Evolutionary conservation across 352 stramenopile genomes (phyloP).

Genomic region (Phytophthora sp.): DNA sequence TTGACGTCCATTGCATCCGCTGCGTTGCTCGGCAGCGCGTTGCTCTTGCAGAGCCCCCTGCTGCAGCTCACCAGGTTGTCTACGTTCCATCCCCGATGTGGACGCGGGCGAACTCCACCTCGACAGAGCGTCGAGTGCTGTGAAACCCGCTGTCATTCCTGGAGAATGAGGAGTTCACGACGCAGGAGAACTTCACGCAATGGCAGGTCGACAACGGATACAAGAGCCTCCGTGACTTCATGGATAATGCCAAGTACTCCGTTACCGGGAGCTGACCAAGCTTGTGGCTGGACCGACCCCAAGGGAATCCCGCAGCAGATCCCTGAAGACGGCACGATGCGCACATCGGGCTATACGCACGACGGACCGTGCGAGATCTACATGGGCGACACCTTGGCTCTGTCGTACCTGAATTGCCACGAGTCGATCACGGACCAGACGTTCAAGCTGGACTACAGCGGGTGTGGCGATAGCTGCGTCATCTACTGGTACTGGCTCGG

Average conservation of each 20-base stretch:
- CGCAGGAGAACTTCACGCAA: slow-evolving; percentile 40
- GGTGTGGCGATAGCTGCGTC: slow-evolving; percentile 34
- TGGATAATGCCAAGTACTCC: slow-evolving; percentile 40
- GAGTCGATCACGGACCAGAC: slow-evolving; percentile 33
- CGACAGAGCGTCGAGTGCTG: slow-evolving; percentile 26
- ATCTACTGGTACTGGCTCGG: slow-evolving; percentile 47
- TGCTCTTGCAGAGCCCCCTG: neutral
- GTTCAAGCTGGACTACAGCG: slow-evolving; percentile 33
- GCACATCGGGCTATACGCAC: slow-evolving; percentile 54
- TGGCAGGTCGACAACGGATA: slow-evolving; percentile 41
- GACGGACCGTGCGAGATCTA: slow-evolving; percentile 50
- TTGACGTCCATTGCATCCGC: slow-evolving; percentile 11
- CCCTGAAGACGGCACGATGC: slow-evolving; percentile 30
- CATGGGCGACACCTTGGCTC: slow-evolving; percentile 35
- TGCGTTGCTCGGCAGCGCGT: slow-evolving; percentile 3
- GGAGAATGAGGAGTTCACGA: slow-evolving; percentile 45
- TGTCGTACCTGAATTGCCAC: slow-evolving; percentile 37
- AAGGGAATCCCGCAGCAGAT: slow-evolving; percentile 39
- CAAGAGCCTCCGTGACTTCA: slow-evolving; percentile 47
- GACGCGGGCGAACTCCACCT: slow-evolving; percentile 23
- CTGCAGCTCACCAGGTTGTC: slow-evolving; percentile 41
- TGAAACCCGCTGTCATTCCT: slow-evolving; percentile 52
- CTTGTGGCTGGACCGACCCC: slow-evolving; percentile 34
- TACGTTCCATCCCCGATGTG: slow-evolving; percentile 44
- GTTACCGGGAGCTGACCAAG: slow-evolving; percentile 29